phyloP scores from a whole-genome alignment of 2,329 filamentous ascomycete species.

The Pseudopyricularia javanii region DNA sequence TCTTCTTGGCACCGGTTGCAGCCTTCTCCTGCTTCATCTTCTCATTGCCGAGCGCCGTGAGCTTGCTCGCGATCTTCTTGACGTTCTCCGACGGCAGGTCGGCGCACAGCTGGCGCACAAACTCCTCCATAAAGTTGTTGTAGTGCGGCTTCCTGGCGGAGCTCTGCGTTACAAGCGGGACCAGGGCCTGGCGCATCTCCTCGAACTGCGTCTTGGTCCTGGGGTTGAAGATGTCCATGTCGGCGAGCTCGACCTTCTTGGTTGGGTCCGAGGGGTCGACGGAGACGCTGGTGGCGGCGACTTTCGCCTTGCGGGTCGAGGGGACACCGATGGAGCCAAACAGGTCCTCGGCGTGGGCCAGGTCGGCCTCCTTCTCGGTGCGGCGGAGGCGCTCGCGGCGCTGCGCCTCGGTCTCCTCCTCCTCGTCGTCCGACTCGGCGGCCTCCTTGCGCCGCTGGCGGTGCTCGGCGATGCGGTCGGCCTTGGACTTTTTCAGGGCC shows the following conservation, averaged over 20 bases:
- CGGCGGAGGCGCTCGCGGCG: conserved; percentile 62
- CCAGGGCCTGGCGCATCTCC: conserved; percentile 63
- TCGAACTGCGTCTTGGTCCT: conserved; percentile 78
- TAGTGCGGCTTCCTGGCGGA: conserved; percentile 77
- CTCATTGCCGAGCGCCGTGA: conserved; percentile 91
- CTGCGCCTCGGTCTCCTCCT: conserved; percentile 61
- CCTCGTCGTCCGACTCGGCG: conserved; percentile 42
- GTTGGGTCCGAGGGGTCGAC: conserved; percentile 61
- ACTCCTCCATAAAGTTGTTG: conserved; percentile 78
- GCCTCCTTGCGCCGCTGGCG: conserved; percentile 42
- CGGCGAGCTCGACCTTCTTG: conserved; percentile 68
- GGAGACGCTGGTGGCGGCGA: conserved; percentile 52
- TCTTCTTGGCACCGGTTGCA: conserved; percentile 90
- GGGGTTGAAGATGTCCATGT: conserved; percentile 79
- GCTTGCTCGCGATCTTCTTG: conserved; percentile 80
- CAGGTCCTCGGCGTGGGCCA: conserved; percentile 81
- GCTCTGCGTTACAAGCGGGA: conserved; percentile 63
- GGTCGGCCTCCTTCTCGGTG: conserved; percentile 77
- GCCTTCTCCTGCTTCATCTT: conserved; percentile 98
- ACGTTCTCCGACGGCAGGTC: conserved; percentile 87
- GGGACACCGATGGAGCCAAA: conserved; percentile 65
- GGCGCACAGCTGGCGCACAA: conserved; percentile 74
- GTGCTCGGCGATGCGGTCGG: conserved; percentile 73
- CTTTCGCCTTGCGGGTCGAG: conserved; percentile 54
- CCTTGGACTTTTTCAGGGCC: conserved; percentile 81